Base-by-base conservation (phyloP, 768 basidiomycete genomes). In the Trametes cubensis region DNA sequence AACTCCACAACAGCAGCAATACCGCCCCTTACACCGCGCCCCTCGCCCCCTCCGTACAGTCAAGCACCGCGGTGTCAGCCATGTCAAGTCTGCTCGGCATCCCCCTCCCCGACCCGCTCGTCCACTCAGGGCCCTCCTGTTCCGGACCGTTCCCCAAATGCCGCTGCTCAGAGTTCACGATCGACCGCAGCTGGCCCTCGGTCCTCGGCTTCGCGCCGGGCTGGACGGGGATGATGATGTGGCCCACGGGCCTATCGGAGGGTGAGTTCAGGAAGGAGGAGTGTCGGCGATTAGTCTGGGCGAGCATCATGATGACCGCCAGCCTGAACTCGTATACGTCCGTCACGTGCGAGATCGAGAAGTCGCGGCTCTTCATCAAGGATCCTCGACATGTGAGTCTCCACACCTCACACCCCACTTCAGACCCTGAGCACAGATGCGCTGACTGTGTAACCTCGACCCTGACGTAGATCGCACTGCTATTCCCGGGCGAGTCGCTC, bases 251-350 rank as follows among this genome's bases (percentile, higher is more conserved):
- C 11, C 85, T 63, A 11, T 45, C 58, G 25, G 67, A 85, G 40
- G 80, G 74, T 4, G 89, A 92, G 63, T 81, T 89, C 61, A 75
- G 81, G 49, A 88, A 84, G 72, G 90, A 93, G 68, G 85, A 85
- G 47, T 86, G 85, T 68, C 84, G 90, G 23, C 76, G 90, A 26
- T 71, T 91, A 25, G 88, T 87, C 60, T 92, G 90, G 90, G 88
- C 85, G 67, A 75, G 83, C 5, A 78, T 90, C 72, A 76, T 80
- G 54, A 78, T 90, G 20, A 78, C 83, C 7, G 86, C 89, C 6
- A 87, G 85, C 7, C 83, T 88, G 71, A 84, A 81, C 28, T 80
- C 83, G 11, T 89, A 86, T 67, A 74, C 78, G 5, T 80, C 79
- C 23, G 79, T 86, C n/a, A 42, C 23, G 2, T 48, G 55, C 5